phyloP scores from a whole-genome alignment of 1,284 basidiomycete species.

The Rhizoctonia solani region DNA sequence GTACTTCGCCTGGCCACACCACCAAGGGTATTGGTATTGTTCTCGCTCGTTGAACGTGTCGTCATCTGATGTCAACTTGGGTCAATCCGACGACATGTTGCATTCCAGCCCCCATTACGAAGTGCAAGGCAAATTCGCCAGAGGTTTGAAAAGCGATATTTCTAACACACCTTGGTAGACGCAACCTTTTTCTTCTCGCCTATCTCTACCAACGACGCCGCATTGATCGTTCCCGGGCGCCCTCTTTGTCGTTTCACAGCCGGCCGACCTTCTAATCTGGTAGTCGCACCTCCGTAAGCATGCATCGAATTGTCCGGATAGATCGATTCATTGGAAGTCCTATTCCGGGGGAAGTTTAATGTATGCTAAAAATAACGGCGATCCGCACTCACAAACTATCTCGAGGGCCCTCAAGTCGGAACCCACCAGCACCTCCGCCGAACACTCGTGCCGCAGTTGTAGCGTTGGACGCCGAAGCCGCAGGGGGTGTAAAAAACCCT shows the following conservation, averaged over 20 bases:
- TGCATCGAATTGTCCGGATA: conserved; percentile 32
- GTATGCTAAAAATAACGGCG: neutral
- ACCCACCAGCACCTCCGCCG: conserved; percentile 3
- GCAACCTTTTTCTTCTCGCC: conserved; percentile 29
- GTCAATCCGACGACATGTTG: neutral
- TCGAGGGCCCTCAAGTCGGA: conserved; percentile 14
- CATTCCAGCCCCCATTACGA: too few species aligned
- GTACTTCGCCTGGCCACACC: conserved; percentile 26
- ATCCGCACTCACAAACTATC: conserved; percentile 20
- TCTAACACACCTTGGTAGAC: neutral
- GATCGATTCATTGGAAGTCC: conserved; percentile 19
- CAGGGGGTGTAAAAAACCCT: conserved; percentile 28
- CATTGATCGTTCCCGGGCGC: conserved; percentile 9
- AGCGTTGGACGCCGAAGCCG: conserved; percentile 5
- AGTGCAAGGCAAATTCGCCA: neutral
- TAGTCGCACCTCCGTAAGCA: conserved; percentile 7
- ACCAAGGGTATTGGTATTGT: conserved; percentile 1
- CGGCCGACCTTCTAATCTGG: conserved; percentile 28
- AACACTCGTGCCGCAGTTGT: conserved; percentile 27
- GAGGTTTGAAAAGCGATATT: neutral
- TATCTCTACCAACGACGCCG: conserved; percentile 1
- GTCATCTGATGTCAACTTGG: conserved; percentile 6
- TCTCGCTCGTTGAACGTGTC: conserved; percentile 25
- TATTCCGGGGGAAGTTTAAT: neutral
- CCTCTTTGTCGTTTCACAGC: conserved; percentile 18